Base-by-base conservation (phyloP, 441 rosid species). In the Cnidoscolus chayamansa region DNA sequence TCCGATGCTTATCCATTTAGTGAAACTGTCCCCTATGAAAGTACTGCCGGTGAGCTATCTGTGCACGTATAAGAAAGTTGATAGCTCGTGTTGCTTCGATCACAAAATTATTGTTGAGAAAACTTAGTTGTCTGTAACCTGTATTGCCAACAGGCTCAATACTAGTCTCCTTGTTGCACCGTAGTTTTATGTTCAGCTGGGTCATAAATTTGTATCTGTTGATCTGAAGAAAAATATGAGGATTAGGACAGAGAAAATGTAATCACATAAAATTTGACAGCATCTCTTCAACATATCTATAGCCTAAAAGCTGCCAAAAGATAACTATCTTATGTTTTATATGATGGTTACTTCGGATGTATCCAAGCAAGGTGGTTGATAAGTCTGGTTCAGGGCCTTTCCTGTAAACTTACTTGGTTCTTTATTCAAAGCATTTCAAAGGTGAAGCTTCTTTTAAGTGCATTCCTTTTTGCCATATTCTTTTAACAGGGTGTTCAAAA, bases 401-500 rank as follows among this genome's bases (percentile, higher is more conserved):
- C 15, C 32, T 19, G 7, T 17, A 19, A 37, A 62, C 40, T 15
- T 58, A 11, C 19, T 71, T 45, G 17, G 31, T 40, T 30, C 35
- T 70, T 62, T 6, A 19, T 72, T 60, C 47, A 56, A 47, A 77
- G 62, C 19, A 47, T 11, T 56, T 47, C 16, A 60, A 20, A 19
- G 63, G 4, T 11, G 47, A 53, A 10, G 8, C 9, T 60, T 65
- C 51, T 31, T 61, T 45, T 19, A 30, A 12, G 11, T 59, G 61
- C 59, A 61, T 77, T 48, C 66, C 7, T 54, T 74, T 63, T 31
- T 31, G 25, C 63, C 16, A 32, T 50, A 67, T 31, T 78, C 72
- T 65, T 61, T 78, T 35, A 37, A 68, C 87, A 89, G 94, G 81
- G 81, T 64, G 72, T 19, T 53, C 76, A 30, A 87, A 78, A 64